Conservation (phyloP, 768 basidiomycete genomes). For the Auriscalpium vulgare region DNA sequence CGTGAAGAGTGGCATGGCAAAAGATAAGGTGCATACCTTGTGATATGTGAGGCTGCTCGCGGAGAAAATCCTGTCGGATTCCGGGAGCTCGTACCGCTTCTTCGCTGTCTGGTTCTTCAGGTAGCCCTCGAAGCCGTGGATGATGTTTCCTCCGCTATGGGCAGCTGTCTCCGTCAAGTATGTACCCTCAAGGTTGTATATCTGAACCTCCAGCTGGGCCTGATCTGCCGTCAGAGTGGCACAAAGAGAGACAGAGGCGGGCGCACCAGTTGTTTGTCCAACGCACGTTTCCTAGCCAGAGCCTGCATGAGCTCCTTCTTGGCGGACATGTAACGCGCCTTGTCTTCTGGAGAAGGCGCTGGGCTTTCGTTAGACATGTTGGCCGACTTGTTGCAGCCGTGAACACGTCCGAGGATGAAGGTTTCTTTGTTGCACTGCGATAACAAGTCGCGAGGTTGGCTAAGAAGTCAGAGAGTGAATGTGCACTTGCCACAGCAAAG, state of each 20-base stretch:
- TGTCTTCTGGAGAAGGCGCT: constrained; percentile 53
- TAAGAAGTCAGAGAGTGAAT: too few relatives aligned
- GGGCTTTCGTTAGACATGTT: constrained; percentile 32
- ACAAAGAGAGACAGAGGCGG: background rate
- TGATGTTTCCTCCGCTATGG: constrained; percentile 79
- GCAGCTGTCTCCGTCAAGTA: constrained; percentile 74
- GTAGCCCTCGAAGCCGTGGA: constrained; percentile 82
- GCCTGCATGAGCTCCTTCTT: constrained; percentile 72
- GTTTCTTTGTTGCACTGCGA: too few relatives aligned
- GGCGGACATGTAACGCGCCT: constrained; percentile 59
- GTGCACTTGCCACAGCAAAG: too few relatives aligned
- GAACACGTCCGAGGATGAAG: too few relatives aligned
- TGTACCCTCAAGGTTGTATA: constrained; percentile 67
- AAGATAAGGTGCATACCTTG: constrained; percentile 38
- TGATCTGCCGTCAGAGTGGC: constrained; percentile 21
- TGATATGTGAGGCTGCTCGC: constrained; percentile 70
- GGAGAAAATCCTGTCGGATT: constrained; percentile 75
- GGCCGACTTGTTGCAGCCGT: background rate
- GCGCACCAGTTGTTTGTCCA: constrained; percentile 73
- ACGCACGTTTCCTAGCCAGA: constrained; percentile 61
- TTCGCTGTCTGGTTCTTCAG: constrained; percentile 70
- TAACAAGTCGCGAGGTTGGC: too few relatives aligned
- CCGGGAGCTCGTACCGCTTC: constrained; percentile 68
- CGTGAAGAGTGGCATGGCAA: background rate
- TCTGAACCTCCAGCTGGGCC: constrained; percentile 73